Percentiles rank a stretch among this genome's conserved stretches.
Conservation (phyloP, 176 grass and related monocot species). For the Eleusine indica region DNA sequence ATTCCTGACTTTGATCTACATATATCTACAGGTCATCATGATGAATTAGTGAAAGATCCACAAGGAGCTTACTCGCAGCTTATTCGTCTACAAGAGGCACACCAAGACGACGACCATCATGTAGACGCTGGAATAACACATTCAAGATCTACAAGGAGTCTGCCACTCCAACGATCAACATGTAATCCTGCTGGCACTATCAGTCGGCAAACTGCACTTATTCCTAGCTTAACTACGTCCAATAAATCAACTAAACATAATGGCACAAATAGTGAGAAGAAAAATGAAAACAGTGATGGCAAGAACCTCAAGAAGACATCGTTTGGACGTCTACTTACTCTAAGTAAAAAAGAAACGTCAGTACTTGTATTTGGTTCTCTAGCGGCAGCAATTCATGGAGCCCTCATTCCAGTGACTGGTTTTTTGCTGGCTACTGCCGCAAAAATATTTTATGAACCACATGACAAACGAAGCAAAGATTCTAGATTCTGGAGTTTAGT, state of each 20-base stretch:
- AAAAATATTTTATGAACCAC: slow-evolving; percentile 49
- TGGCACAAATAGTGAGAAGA: background rate
- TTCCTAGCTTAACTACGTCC: background rate
- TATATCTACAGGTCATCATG: slow-evolving; percentile 16
- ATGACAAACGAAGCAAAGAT: slow-evolving; percentile 41
- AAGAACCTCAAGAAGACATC: slow-evolving; percentile 33
- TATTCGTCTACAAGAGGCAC: slow-evolving; percentile 42
- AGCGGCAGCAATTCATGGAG: slow-evolving; percentile 51
- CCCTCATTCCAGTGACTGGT: slow-evolving; percentile 44
- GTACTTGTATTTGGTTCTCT: slow-evolving; percentile 52
- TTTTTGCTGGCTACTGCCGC: slow-evolving; percentile 43
- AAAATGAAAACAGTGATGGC: background rate
- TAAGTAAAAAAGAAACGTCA: slow-evolving; percentile 45
- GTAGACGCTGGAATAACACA: slow-evolving; percentile 33
- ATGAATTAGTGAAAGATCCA: slow-evolving; percentile 27
- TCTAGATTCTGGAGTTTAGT: slow-evolving; percentile 49
- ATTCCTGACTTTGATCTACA: background rate
- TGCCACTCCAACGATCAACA: slow-evolving; percentile 18
- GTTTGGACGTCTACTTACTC: slow-evolving; percentile 36
- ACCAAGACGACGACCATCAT: slow-evolving; percentile 13
- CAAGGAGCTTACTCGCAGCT: slow-evolving; percentile 43
- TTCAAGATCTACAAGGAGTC: slow-evolving; percentile 27
- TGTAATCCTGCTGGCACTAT: slow-evolving; percentile 34
- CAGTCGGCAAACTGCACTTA: background rate
- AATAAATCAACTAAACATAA: slow-evolving; percentile 9